Percentiles rank a stretch among this genome's conserved stretches.
Evolutionary conservation across 2,329 filamentous ascomycete species (phyloP).

Genomic region (Cercospora berteroae): DNA sequence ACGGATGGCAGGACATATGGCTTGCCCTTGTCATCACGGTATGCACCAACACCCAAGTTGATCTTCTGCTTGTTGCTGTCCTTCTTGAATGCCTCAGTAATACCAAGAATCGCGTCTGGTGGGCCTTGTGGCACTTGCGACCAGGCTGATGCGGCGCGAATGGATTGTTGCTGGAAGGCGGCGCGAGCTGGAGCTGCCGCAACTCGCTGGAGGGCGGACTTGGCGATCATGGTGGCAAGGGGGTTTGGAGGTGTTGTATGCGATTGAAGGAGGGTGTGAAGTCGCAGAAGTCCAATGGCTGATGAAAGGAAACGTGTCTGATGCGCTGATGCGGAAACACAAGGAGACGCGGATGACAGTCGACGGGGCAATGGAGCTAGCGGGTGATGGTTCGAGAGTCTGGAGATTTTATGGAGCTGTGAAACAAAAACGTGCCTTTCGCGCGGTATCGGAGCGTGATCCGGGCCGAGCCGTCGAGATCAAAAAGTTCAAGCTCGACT

Average conservation of each 20-base stretch:
- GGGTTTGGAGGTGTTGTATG: not conserved
- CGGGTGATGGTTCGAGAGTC: slow-evolving; percentile 4
- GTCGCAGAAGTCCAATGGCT: not conserved
- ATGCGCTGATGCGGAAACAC: slow-evolving; percentile 5
- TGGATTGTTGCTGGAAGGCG: slow-evolving; percentile 38
- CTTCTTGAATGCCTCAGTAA: slow-evolving; percentile 99
- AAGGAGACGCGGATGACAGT: slow-evolving; percentile 3
- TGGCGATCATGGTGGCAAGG: slow-evolving; percentile 33
- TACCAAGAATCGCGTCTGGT: slow-evolving; percentile 75
- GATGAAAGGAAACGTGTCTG: slow-evolving; percentile 13
- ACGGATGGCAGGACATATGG: slow-evolving; percentile 96
- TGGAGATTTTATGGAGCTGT: slow-evolving; percentile 2
- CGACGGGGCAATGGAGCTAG: slow-evolving; percentile 12
- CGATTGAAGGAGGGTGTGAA: slow-evolving; percentile 1
- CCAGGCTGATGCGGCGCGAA: slow-evolving; percentile 77
- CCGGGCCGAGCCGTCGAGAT: not conserved
- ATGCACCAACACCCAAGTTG: slow-evolving; percentile 97
- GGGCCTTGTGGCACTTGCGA: slow-evolving; percentile 88
- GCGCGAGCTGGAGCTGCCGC: slow-evolving; percentile 29
- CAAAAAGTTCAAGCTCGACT: not conserved
- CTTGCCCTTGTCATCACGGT: slow-evolving; percentile 97
- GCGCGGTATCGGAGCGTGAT: not conserved
- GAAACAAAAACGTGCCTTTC: not conserved
- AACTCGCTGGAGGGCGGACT: slow-evolving; percentile 34
- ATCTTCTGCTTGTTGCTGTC: slow-evolving; percentile 93